phyloP scores from a whole-genome alignment of 139 green algal species.

The Eudorina sp. region DNA sequence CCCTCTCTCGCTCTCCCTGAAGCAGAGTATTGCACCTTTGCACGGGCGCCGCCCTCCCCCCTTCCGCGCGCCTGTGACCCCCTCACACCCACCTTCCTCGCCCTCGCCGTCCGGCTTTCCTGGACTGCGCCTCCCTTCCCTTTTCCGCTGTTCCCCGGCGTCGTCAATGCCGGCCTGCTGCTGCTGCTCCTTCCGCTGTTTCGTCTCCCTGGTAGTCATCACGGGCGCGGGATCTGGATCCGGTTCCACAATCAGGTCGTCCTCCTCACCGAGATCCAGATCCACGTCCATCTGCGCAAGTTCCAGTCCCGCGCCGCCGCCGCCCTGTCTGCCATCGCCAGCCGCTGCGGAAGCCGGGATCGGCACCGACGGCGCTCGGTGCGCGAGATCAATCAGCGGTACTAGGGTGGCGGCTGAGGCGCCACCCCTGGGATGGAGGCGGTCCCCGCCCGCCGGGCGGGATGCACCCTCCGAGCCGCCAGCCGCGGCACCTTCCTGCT shows the following conservation, averaged over 20 bases:
- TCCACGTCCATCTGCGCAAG: neutral
- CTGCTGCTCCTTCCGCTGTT: neutral
- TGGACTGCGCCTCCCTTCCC: too few species aligned
- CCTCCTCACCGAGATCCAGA: slow-evolving; percentile 19
- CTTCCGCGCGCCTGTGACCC: neutral
- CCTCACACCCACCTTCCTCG: neutral
- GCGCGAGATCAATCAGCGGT: slow-evolving; percentile 15
- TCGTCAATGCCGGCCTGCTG: too few species aligned
- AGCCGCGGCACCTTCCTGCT: neutral
- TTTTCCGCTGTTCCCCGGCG: too few species aligned
- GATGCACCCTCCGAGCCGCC: neutral
- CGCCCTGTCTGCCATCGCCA: neutral
- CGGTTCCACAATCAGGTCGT: slow-evolving; percentile 50
- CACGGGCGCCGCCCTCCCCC: too few species aligned
- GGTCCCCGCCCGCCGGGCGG: too few species aligned
- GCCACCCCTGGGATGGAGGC: neutral
- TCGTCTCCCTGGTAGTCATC: neutral
- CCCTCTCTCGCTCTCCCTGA: too few species aligned
- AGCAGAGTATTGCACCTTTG: too few species aligned
- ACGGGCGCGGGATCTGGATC: slow-evolving; percentile 14
- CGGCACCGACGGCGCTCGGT: neutral
- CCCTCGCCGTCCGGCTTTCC: neutral
- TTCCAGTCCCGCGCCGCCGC: neutral
- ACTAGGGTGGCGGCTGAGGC: neutral
- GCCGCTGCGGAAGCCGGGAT: neutral